Conservation (phyloP, 371 early-diverging fungal species). For the Mortierella sp. region DNA sequence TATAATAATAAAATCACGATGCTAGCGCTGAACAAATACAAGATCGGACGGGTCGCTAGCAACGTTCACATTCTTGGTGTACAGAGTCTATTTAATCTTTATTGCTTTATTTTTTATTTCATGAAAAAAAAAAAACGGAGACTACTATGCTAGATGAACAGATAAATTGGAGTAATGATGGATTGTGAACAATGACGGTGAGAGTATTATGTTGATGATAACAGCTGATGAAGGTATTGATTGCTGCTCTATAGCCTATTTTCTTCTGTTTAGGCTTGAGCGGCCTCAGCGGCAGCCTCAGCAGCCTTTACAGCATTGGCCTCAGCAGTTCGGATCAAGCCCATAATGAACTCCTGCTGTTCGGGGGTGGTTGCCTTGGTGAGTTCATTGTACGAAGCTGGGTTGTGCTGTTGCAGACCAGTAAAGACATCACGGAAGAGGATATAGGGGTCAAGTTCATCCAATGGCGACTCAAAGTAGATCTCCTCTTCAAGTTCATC, state of each 20-base stretch:
- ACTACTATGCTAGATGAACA: neutral
- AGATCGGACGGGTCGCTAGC: too few species aligned
- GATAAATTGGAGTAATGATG: constrained; percentile 11
- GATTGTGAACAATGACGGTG: neutral
- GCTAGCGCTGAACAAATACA: neutral
- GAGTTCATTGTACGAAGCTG: constrained; percentile 63
- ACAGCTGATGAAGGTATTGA: neutral
- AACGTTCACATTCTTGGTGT: too few species aligned
- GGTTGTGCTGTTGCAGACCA: constrained; percentile 62
- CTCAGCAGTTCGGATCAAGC: constrained; percentile 42
- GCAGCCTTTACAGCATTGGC: constrained; percentile 43
- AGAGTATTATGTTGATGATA: neutral
- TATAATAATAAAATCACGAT: too few species aligned
- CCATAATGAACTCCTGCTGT: constrained; percentile 52
- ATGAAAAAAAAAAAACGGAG: too few species aligned
- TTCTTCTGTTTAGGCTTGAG: constrained; percentile 18
- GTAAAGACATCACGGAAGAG: constrained; percentile 71
- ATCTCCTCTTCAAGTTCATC: constrained; percentile 76
- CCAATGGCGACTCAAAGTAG: constrained; percentile 86
- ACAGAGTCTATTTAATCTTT: neutral
- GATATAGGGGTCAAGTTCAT: constrained; percentile 84
- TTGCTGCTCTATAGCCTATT: neutral
- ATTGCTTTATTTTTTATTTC: neutral
- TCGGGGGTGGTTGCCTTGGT: constrained; percentile 63
- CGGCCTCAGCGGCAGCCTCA: constrained; percentile 30